phyloP scores from a whole-genome alignment of 1,284 basidiomycete species.

The Psilocybe mexicana region DNA sequence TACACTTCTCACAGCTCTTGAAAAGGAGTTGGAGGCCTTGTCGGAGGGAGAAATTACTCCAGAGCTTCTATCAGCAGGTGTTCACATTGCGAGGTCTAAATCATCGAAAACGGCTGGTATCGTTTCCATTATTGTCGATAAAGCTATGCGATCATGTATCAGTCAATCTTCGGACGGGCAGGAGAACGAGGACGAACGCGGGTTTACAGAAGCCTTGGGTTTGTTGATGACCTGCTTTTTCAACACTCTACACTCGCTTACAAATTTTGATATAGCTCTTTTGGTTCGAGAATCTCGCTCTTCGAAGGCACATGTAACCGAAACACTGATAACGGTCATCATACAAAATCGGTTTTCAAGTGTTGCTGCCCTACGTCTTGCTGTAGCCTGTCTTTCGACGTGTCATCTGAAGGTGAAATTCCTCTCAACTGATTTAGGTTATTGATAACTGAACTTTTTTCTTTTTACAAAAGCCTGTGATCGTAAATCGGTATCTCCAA shows the following conservation, averaged over 20 bases:
- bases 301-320: constrained; percentile 64
- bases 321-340: constrained; percentile 71
- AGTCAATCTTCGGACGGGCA: constrained; percentile 37
- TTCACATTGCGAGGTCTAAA: constrained; percentile 16
- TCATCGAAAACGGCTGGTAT: constrained; percentile 26
- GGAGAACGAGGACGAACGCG: constrained; percentile 23
- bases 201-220: constrained; percentile 41
- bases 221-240: constrained; percentile 19
- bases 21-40: constrained; percentile 11
- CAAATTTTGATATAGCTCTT: constrained; percentile 26
- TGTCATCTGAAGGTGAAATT: constrained; percentile 60
- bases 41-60: constrained; percentile 6
- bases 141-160: constrained; percentile 51
- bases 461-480: constrained; percentile 43
- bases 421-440: background rate
- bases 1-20: constrained; percentile 9
- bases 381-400: constrained; percentile 42
- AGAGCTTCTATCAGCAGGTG: constrained; percentile 10
- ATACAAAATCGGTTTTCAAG: constrained; percentile 61
- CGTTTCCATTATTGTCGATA: constrained; percentile 40
- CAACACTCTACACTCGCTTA: background rate
- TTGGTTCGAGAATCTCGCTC: constrained; percentile 30
- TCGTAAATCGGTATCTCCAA: constrained; percentile 66
- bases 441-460: constrained; percentile 10
- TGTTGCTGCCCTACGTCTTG: constrained; percentile 47